These are phyloP conservation scores for Sugiyamaella marilandica DNA, from an alignment of 805 yeast genomes.

Conservation along the genomic window DNA sequence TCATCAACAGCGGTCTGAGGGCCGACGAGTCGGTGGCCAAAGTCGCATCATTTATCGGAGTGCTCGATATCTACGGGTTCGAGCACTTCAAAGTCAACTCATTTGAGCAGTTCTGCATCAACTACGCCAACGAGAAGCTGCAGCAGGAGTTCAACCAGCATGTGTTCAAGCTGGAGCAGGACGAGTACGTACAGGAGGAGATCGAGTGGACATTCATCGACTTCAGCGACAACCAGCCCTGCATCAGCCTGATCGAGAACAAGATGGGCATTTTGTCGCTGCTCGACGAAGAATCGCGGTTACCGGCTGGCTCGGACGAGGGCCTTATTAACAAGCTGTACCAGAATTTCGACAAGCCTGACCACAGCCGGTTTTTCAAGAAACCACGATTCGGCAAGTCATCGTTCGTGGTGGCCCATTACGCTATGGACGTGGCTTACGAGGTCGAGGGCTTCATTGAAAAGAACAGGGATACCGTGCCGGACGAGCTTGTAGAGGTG, in stretches of 20 bases:
- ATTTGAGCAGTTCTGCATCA: slow-evolving; percentile 95
- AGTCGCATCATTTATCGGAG: slow-evolving; percentile 81
- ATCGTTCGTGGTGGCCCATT: slow-evolving; percentile 85
- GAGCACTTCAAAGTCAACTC: slow-evolving; percentile 94
- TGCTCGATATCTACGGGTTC: slow-evolving; percentile 94
- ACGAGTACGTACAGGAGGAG: slow-evolving; percentile 85
- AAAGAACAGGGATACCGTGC: slow-evolving; percentile 94
- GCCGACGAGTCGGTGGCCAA: slow-evolving; percentile 60
- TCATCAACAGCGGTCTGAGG: slow-evolving; percentile 76
- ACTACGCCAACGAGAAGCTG: slow-evolving; percentile 92
- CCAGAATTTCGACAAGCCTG: slow-evolving; percentile 74
- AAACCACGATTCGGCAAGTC: slow-evolving; percentile 93
- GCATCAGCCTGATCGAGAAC: slow-evolving; percentile 86
- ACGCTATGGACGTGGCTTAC: slow-evolving; percentile 90
- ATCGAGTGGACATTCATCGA: slow-evolving; percentile 97
- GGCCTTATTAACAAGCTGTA: slow-evolving; percentile 90
- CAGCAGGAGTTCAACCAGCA: slow-evolving; percentile 98
- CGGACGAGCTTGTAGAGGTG: slow-evolving; percentile 90
- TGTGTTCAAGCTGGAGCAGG: slow-evolving; percentile 94
- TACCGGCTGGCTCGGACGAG: slow-evolving; percentile 90
- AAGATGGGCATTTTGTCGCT: slow-evolving; percentile 82
- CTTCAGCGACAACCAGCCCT: slow-evolving; percentile 94
- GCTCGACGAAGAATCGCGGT: slow-evolving; percentile 90
- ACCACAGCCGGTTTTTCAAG: slow-evolving; percentile 71
- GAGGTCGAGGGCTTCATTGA: slow-evolving; percentile 94